Evolutionary conservation across 202 grass and related monocot species (phyloP).

Genomic region (Miscanthus sacchariflorus): DNA sequence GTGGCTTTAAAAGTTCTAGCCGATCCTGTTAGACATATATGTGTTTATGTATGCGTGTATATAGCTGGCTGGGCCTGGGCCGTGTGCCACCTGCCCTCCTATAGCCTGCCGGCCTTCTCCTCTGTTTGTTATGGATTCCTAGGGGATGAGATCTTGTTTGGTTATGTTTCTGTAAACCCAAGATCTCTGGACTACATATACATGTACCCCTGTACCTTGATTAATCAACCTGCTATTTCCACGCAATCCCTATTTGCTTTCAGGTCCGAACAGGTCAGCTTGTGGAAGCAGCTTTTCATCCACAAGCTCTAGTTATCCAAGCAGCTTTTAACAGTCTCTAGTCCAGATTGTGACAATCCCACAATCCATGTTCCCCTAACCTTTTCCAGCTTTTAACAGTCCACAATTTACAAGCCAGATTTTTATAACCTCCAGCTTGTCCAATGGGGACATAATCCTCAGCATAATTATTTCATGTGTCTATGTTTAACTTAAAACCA

Average conservation of each 20-base stretch:
- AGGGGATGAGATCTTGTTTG: background rate
- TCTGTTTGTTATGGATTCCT: background rate
- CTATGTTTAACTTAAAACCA: constrained; percentile 20
- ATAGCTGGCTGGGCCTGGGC: background rate
- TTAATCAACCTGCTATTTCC: background rate
- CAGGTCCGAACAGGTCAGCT: background rate
- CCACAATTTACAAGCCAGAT: background rate
- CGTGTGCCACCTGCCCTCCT: background rate
- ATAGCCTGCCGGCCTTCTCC: background rate
- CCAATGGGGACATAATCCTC: background rate
- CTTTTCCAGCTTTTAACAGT: background rate
- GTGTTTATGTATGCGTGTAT: background rate
- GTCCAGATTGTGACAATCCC: background rate
- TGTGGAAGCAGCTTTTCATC: background rate
- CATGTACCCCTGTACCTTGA: background rate
- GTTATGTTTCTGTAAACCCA: background rate
- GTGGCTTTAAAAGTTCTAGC: background rate
- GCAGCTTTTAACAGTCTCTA: background rate
- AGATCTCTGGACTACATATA: background rate
- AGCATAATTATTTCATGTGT: background rate
- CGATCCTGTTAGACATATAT: background rate
- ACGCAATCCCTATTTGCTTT: background rate
- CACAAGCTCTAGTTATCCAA: background rate
- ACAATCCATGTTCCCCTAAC: too few species aligned
- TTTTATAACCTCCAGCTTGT: background rate